Conservation (phyloP, 768 basidiomycete species). For the Boletus fagicola region DNA sequence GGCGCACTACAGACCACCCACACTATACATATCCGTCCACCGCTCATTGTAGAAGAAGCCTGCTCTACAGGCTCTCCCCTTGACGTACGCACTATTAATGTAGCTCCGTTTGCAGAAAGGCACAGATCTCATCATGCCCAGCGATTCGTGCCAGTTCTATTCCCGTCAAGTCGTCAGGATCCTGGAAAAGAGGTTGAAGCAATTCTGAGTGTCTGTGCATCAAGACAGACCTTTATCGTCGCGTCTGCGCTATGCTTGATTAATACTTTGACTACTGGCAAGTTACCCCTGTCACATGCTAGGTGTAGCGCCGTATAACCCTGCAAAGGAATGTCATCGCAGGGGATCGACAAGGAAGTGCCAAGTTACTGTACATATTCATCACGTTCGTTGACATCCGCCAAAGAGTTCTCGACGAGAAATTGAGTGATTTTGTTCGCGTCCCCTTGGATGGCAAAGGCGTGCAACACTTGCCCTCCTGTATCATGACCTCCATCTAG, state of each 20-base stretch:
- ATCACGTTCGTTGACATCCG: slow-evolving; percentile 60
- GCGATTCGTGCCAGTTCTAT: slow-evolving; percentile 59
- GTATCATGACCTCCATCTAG: slow-evolving; percentile 38
- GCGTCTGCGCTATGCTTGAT: slow-evolving; percentile 63
- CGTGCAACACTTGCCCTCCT: slow-evolving; percentile 51
- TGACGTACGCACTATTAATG: slow-evolving; percentile 15
- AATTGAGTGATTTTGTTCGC: slow-evolving; percentile 42
- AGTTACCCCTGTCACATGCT: slow-evolving; percentile 78
- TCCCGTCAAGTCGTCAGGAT: slow-evolving; percentile 63
- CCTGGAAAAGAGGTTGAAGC: slow-evolving; percentile 40
- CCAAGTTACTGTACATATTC: slow-evolving; percentile 69
- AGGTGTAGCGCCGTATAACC: slow-evolving; percentile 88
- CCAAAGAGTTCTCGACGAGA: slow-evolving; percentile 40
- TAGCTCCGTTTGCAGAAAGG: slow-evolving; percentile 22
- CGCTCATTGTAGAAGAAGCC: slow-evolving; percentile 12
- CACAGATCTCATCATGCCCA: slow-evolving; percentile 53
- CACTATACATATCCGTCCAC: slow-evolving; percentile 2
- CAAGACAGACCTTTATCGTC: slow-evolving; percentile 52
- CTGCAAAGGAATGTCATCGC: slow-evolving; percentile 39
- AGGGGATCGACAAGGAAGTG: not conserved
- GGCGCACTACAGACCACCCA: not conserved
- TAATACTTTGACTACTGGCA: slow-evolving; percentile 54
- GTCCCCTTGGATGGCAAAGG: slow-evolving; percentile 60
- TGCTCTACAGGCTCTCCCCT: not conserved
- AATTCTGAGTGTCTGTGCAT: not conserved